Percentiles rank a stretch among this genome's conserved stretches.
These are phyloP conservation scores for Coemansia sp. DNA, from an alignment of 192 early-diverging fungal genomes.

Conservation along the genomic window DNA sequence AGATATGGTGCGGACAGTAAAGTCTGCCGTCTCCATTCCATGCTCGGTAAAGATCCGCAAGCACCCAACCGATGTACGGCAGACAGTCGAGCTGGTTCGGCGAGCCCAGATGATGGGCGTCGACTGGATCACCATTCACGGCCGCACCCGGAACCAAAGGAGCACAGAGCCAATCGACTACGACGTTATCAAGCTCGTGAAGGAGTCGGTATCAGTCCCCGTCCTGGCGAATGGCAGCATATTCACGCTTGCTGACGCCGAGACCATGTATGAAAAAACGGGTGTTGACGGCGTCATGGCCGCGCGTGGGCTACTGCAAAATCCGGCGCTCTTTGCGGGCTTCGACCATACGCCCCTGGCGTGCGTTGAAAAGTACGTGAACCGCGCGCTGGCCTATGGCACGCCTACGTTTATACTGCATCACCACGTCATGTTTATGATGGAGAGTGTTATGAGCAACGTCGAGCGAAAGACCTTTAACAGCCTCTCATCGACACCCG, in stretches of 20 bases:
- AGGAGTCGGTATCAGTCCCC: slow-evolving; percentile 78
- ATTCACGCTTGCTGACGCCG: slow-evolving; percentile 74
- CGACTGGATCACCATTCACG: slow-evolving; percentile 91
- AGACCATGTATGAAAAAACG: slow-evolving; percentile 73
- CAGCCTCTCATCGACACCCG: slow-evolving; percentile 72
- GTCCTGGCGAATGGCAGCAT: slow-evolving; percentile 91
- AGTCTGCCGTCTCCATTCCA: slow-evolving; percentile 68
- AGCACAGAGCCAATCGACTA: slow-evolving; percentile 80
- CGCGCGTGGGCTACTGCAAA: slow-evolving; percentile 86
- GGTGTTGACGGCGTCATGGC: slow-evolving; percentile 91
- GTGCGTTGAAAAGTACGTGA: slow-evolving; percentile 73
- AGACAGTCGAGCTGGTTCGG: slow-evolving; percentile 86
- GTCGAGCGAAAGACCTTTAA: slow-evolving; percentile 89
- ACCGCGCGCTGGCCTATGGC: slow-evolving; percentile 74
- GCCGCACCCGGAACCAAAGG: slow-evolving; percentile 80
- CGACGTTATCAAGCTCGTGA: slow-evolving; percentile 82
- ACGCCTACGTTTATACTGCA: slow-evolving; percentile 86
- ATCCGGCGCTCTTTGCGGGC: slow-evolving; percentile 93
- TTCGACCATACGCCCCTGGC: slow-evolving; percentile 76
- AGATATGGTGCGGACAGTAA: slow-evolving; percentile 86
- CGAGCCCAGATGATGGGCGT: slow-evolving; percentile 84
- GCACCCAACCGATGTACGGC: slow-evolving; percentile 58
- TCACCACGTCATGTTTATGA: slow-evolving; percentile 97
- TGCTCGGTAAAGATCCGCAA: slow-evolving; percentile 90
- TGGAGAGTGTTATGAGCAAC: slow-evolving; percentile 76